Percentiles rank a stretch among this genome's conserved stretches.
Evolutionary conservation across 306 rosid species (phyloP).

Genomic region (Vigna nakashimae): DNA sequence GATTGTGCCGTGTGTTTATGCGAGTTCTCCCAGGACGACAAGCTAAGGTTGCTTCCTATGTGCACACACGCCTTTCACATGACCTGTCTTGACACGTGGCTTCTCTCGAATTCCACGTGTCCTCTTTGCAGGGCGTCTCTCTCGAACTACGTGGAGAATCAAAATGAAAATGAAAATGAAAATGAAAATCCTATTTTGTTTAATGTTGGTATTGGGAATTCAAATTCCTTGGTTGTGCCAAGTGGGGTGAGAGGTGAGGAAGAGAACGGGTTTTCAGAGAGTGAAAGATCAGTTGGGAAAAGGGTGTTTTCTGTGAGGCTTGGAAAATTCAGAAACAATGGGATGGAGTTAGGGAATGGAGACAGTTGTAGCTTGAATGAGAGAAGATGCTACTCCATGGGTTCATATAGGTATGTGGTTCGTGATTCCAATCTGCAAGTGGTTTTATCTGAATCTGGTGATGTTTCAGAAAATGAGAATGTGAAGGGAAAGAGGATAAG

Average conservation of each 20-base stretch:
- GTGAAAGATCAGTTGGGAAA: constrained; percentile 47
- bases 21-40: constrained; percentile 70
- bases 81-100: constrained; percentile 89
- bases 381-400: constrained; percentile 95
- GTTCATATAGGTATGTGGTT: constrained; percentile 77
- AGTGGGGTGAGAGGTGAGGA: constrained; percentile 45
- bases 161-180: neutral
- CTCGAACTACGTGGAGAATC: constrained; percentile 34
- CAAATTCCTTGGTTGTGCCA: constrained; percentile 48
- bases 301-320: constrained; percentile 83
- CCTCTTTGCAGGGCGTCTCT: constrained; percentile 84
- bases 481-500: constrained; percentile 70
- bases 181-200: constrained; percentile 42
- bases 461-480: constrained; percentile 44
- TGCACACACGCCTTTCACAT: constrained; percentile 92
- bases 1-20: constrained; percentile 89
- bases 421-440: constrained; percentile 70
- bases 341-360: constrained; percentile 24
- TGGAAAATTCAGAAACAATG: constrained; percentile 72
- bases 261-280: constrained; percentile 42
- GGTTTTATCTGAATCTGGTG: constrained; percentile 43
- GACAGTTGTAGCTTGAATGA: constrained; percentile 61
- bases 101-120: constrained; percentile 83
- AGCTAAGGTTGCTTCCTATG: constrained; percentile 73
- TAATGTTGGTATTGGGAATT: constrained; percentile 45